Percentiles rank a stretch among this genome's conserved stretches.
Evolutionary conservation across 169 alveolate genomes (phyloP).

Genomic region (Plasmodium vivax): DNA sequence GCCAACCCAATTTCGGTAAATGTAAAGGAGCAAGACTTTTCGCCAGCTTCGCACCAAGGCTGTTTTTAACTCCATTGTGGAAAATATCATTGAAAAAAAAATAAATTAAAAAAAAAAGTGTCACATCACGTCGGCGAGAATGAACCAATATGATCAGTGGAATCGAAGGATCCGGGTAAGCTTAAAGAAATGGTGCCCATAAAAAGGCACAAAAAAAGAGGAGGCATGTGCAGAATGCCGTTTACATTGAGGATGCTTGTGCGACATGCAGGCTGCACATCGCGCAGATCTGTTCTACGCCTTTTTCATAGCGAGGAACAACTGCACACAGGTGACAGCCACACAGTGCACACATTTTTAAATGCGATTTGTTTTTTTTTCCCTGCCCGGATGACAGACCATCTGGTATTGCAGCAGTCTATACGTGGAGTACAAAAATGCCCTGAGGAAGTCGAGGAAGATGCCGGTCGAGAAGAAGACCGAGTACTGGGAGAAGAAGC

Average conservation of each 20-base stretch:
- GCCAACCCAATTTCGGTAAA: not conserved
- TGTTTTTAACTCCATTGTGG: not conserved
- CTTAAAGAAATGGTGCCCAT: not conserved
- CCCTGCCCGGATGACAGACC: conserved; percentile 74
- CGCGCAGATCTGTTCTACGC: conserved; percentile 6
- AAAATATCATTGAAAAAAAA: not conserved
- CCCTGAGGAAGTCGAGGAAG: conserved; percentile 84
- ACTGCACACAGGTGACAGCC: not conserved
- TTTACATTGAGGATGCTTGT: conserved; percentile 10
- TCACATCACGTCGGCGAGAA: not conserved
- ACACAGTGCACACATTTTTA: not conserved
- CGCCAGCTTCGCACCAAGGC: not conserved
- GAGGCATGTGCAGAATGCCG: conserved; percentile 1
- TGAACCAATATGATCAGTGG: conserved; percentile 73
- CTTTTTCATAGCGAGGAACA: not conserved
- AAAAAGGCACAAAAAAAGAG: not conserved
- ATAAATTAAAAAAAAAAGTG: not conserved
- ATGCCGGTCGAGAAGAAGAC: conserved; percentile 84
- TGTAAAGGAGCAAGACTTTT: not conserved
- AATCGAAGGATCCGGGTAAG: conserved; percentile 62
- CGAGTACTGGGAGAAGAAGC: conserved; percentile 91
- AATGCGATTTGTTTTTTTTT: not conserved
- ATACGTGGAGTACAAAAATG: conserved; percentile 86
- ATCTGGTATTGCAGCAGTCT: conserved; percentile 89
- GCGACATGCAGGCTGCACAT: conserved; percentile 12